Base-by-base conservation (phyloP, 2,329 filamentous ascomycete genomes). In the Stemphylium beticola region DNA sequence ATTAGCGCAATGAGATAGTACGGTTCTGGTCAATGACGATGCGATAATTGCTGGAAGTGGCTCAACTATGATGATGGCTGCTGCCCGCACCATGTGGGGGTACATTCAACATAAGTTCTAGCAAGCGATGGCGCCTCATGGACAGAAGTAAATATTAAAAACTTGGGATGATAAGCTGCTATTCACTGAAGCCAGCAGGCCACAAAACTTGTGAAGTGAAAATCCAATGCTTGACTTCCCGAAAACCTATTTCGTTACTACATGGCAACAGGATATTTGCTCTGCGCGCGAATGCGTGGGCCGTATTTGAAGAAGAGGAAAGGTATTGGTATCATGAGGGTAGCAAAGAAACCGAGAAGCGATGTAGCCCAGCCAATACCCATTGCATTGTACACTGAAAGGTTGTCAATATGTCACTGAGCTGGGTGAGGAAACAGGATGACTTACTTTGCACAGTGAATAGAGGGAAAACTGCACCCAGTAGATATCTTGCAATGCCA, bases 291-390 rank as follows among this genome's bases (percentile, higher is more conserved):
- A 32, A 73, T 69, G 10, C 12, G 31, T 7, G 61, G 66, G 11
- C 69, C 67, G 26, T 54, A 69, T 48, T 64, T 68, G 53, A 61
- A 72, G 17, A 73, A 58, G 2, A 71, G 48, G 52, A 57, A 71
- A 1, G 68, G 70, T 18, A 73, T 71, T 0, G 68, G 68, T 37
- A 71, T 46, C 66, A 71, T 69, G 6, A 58, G 64, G 4, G 78
- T 46, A 20, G 72, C 74, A 5, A 81, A 41, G 48, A 77, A 76
- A 9, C 71, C 77, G 18, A 79, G 65, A 24, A 79, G 60, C 9
- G 68, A 73, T 0, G 73, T 74, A 2, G 76, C 76, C 76, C 76
- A 79, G 8, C 71, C 70, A 14, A 70, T 69, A 0, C 74, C 74
- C 3, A 78, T 62, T 4, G 54, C 57, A 18, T 67, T 38, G 44